Evolutionary conservation across 441 rosid species (phyloP).

Genomic region (Erysimum cheiri): DNA sequence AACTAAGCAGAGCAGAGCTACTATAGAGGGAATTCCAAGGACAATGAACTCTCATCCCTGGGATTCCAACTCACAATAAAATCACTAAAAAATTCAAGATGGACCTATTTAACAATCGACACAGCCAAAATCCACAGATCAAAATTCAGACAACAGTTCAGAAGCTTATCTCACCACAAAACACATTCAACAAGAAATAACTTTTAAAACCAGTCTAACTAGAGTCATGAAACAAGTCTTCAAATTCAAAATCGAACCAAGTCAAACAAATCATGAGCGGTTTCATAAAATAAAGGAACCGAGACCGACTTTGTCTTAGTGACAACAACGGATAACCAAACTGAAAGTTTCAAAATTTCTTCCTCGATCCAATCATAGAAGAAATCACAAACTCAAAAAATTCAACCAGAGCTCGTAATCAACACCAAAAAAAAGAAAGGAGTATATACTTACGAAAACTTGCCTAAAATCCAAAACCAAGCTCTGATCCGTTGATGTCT

Average conservation of each 20-base stretch:
- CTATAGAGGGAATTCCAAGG: background rate
- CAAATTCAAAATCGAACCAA: slow-evolving; percentile 22
- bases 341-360: slow-evolving; percentile 15
- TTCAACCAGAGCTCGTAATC: slow-evolving; percentile 4
- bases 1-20: slow-evolving; percentile 28
- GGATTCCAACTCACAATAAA: slow-evolving; percentile 1
- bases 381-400: slow-evolving; percentile 21
- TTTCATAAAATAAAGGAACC: slow-evolving; percentile 51
- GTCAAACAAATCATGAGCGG: slow-evolving; percentile 38
- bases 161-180: slow-evolving; percentile 9
- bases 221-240: slow-evolving; percentile 14
- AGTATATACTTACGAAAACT: slow-evolving; percentile 37
- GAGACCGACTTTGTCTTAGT: slow-evolving; percentile 39
- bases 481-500: slow-evolving; percentile 36
- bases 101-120: slow-evolving; percentile 18
- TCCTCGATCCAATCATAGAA: slow-evolving; percentile 36
- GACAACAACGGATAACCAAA: slow-evolving; percentile 43
- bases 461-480: slow-evolving; percentile 52
- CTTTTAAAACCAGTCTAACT: slow-evolving; percentile 9
- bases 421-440: background rate
- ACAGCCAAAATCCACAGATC: slow-evolving; percentile 29
- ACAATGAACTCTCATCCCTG: slow-evolving; percentile 17
- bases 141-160: slow-evolving; percentile 24
- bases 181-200: slow-evolving; percentile 25
- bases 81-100: background rate